These are phyloP conservation scores for Multifurca ochricompacta DNA, from an alignment of 768 basidiomycete genomes.

Conservation along the genomic window DNA sequence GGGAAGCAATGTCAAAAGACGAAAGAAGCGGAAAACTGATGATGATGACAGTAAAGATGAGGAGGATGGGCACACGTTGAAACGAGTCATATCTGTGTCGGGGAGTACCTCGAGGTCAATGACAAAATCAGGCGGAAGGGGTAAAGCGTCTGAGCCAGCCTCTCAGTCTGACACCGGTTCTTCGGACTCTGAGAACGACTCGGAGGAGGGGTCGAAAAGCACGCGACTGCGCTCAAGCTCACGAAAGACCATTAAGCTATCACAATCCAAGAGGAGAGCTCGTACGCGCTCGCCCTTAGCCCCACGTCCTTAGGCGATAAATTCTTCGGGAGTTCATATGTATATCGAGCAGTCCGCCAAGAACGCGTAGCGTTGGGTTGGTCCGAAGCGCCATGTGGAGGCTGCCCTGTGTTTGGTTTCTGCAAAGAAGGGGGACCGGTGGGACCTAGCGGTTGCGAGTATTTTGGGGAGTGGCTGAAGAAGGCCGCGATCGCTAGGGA, in stretches of 20 bases:
- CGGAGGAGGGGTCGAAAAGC: slow-evolving; percentile 8
- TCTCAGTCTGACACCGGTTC: slow-evolving; percentile 10
- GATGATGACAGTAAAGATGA: slow-evolving; percentile 17
- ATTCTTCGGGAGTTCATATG: slow-evolving; percentile 38
- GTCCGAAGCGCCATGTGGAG: slow-evolving; percentile 80
- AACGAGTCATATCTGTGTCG: neutral
- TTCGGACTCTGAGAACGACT: neutral
- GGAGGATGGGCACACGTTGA: slow-evolving; percentile 14
- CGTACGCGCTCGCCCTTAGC: slow-evolving; percentile 44
- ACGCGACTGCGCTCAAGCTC: neutral
- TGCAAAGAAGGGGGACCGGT: slow-evolving; percentile 72
- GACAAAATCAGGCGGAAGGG: neutral
- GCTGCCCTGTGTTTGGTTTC: slow-evolving; percentile 87
- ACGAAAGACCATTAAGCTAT: slow-evolving; percentile 3
- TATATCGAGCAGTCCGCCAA: slow-evolving; percentile 75
- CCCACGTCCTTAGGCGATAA: slow-evolving; percentile 23
- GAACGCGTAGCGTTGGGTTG: slow-evolving; percentile 55
- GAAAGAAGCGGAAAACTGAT: slow-evolving; percentile 26
- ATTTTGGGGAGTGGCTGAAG: slow-evolving; percentile 69
- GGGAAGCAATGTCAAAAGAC: slow-evolving; percentile 27
- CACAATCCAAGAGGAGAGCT: slow-evolving; percentile 15
- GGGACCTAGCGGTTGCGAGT: slow-evolving; percentile 68
- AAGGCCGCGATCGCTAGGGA: slow-evolving; percentile 30
- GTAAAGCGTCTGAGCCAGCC: slow-evolving; percentile 13
- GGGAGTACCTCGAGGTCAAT: slow-evolving; percentile 15